A percentile compares a stretch with the other conserved stretches of the same genome.
Evolutionary conservation across 225 moss, liverwort and hornwort genomes (phyloP).

Genomic region (Pseudisothecium myosuroides): DNA sequence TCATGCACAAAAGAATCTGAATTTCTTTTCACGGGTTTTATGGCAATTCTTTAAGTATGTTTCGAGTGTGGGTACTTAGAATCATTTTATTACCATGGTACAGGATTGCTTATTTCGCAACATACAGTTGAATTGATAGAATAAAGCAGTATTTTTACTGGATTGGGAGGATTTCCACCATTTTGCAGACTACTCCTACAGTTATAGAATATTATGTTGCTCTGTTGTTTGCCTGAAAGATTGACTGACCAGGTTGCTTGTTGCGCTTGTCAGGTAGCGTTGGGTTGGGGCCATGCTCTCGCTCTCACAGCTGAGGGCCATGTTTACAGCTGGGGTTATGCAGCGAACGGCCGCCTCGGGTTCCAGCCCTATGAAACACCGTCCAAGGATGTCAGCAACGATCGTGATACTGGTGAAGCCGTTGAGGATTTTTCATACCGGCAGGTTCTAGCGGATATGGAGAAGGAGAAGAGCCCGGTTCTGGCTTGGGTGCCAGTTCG

Average conservation of each 20-base stretch:
- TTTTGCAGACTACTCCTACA: neutral
- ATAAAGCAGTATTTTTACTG: neutral
- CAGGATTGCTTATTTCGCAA: neutral
- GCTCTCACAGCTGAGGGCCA: constrained; percentile 73
- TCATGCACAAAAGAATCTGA: neutral
- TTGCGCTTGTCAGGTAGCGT: constrained; percentile 45
- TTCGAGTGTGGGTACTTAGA: neutral
- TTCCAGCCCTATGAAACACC: constrained; percentile 6
- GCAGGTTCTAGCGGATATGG: constrained; percentile 16
- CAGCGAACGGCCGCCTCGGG: constrained; percentile 67
- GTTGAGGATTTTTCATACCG: constrained; percentile 6
- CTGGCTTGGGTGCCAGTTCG: constrained; percentile 49
- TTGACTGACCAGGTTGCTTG: neutral
- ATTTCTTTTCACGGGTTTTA: neutral
- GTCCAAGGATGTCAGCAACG: neutral
- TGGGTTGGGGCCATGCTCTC: constrained; percentile 91
- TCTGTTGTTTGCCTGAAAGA: neutral
- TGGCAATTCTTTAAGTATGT: neutral
- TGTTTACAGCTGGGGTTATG: constrained; percentile 79
- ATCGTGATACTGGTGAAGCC: neutral
- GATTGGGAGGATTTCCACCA: neutral
- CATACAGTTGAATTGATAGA: neutral
- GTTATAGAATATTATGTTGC: neutral
- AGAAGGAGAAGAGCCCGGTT: constrained; percentile 28
- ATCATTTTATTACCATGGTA: neutral